Percentiles rank a stretch among this genome's conserved stretches.
phyloP scores from a whole-genome alignment of 2,329 filamentous ascomycete genomes.

The Metarhizium brunneum region DNA sequence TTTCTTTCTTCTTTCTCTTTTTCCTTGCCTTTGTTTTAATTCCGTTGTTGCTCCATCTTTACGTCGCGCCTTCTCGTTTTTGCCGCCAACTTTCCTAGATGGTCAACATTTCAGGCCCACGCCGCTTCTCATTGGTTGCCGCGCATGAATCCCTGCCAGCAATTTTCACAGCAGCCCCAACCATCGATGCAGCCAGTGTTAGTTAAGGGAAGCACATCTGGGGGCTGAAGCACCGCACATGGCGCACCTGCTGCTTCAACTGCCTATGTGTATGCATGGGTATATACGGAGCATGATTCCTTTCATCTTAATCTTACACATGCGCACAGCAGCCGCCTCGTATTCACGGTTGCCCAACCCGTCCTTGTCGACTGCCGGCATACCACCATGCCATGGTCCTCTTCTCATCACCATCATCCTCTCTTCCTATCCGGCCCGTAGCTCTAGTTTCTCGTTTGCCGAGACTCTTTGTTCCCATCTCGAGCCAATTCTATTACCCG shows the following conservation, averaged over 20 bases:
- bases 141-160: background rate
- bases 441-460: background rate
- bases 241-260: background rate
- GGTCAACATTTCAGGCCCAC: background rate
- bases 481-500: constrained; percentile 15
- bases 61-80: background rate
- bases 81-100: background rate
- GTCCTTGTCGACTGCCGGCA: background rate
- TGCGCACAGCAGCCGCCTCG: background rate
- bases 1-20: too few relatives aligned
- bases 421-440: background rate
- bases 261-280: background rate
- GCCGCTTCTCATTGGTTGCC: background rate
- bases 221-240: too few relatives aligned
- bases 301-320: background rate
- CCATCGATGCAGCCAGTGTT: too few relatives aligned
- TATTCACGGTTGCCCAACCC: background rate
- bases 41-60: too few relatives aligned
- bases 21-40: too few relatives aligned
- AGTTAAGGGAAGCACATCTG: too few relatives aligned
- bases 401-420: background rate
- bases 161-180: too few relatives aligned
- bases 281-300: background rate
- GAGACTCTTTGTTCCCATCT: background rate
- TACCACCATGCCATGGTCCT: background rate